Evolutionary conservation across 257 asterid species (phyloP), one percentile per base, ranked within the genome.

Genomic region (Pogostemon cablin): DNA sequence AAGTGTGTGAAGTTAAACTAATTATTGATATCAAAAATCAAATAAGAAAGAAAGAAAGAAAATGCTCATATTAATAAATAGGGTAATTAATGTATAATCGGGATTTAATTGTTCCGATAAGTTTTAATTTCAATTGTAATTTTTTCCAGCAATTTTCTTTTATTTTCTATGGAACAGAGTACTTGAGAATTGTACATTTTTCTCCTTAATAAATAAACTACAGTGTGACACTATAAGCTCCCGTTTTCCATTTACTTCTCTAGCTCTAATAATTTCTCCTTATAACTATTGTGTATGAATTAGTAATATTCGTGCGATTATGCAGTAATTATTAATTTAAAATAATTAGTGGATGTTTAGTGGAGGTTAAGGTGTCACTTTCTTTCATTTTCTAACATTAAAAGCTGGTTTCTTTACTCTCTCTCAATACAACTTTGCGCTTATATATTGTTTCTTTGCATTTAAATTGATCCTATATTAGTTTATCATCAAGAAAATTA

Each of bases 1-100:
- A 52, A 86, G 88, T 40, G 80, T 86, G 37, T 91, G 86, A 84
- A 63, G 15, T 7, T 6, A 17, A 50, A 9, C 2, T 35, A 55
- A 41, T 12, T 32, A 44, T 1, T 0, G 35, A 9, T 25, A 17
- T 15, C 2, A 1, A 7, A 6, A 2, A 54, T 5, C 10, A 20
- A 48, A 34, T 6, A 43, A n/a, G n/a, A 9, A 8, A 32, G 3
- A 7, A 5, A 3, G 2, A 39, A 6, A 6, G 0, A 50, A 9
- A n/a, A 59, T 9, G 62, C 7, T 7, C 12, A 35, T 41, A 47
- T 40, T 40, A 5, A 54, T 48, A 25, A 41, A 49, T 50, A 66
- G 55, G 57, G 49, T 39, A 44, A 20, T 53, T 15, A 11, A 37
- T 61, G 56, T 46, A 6, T 8, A 67, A 62, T 67, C 52, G 50